Evolutionary conservation across 2,329 filamentous ascomycete genomes (phyloP).

Genomic region (Cyanodermella asteris): DNA sequence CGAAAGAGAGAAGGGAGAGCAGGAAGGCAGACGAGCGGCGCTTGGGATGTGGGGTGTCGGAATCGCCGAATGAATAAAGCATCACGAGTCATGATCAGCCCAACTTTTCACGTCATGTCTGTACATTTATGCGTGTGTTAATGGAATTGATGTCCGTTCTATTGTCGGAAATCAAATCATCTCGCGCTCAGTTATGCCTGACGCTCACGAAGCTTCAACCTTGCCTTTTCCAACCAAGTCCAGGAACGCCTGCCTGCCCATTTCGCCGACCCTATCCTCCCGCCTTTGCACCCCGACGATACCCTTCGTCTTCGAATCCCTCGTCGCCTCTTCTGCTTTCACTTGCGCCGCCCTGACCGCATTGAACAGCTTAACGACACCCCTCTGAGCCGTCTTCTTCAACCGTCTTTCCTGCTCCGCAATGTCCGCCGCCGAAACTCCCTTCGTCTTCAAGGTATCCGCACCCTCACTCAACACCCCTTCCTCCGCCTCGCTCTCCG

Average conservation of each 20-base stretch:
- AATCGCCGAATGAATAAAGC: too few relatives aligned
- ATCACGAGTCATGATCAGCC: too few relatives aligned
- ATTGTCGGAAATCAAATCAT: too few relatives aligned
- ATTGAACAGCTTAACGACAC: slow-evolving; percentile 87
- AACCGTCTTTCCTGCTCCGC: slow-evolving; percentile 56
- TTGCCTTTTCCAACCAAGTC: slow-evolving; percentile 45
- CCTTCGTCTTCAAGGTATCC: slow-evolving; percentile 48
- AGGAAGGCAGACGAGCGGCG: slow-evolving; percentile 15
- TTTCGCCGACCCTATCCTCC: slow-evolving; percentile 78
- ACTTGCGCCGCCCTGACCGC: slow-evolving; percentile 84
- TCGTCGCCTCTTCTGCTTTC: slow-evolving; percentile 58
- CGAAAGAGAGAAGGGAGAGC: slow-evolving; percentile 14
- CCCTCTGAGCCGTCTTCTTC: slow-evolving; percentile 72
- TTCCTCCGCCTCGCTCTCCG: slow-evolving; percentile 29
- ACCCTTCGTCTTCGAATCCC: slow-evolving; percentile 45
- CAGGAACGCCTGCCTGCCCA: slow-evolving; percentile 91
- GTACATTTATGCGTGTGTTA: too few relatives aligned
- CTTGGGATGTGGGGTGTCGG: slow-evolving; percentile 22
- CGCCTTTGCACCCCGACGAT: slow-evolving; percentile 59
- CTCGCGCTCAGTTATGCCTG: too few relatives aligned
- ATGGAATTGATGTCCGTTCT: too few relatives aligned
- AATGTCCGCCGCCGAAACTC: slow-evolving; percentile 27
- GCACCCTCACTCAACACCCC: slow-evolving; percentile 23
- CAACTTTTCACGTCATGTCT: too few relatives aligned
- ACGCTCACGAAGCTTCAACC: too few relatives aligned